Evolutionary conservation across 371 early-diverging fungal species (phyloP), one percentile per base, ranked within the genome.

Genomic region (Basidiobolus meristosporus): DNA sequence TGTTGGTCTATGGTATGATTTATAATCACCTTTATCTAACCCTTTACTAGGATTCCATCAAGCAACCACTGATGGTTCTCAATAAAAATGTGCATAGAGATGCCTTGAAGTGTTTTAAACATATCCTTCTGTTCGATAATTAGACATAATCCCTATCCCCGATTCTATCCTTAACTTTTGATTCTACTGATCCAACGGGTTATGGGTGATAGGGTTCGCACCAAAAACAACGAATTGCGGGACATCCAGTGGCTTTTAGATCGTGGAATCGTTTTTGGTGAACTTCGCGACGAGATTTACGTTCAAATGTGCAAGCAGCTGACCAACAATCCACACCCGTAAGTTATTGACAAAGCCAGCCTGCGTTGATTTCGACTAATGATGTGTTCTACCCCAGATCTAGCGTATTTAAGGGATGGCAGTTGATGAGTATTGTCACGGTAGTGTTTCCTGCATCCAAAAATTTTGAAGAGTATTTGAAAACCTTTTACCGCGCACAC

Each of bases 271-370:
- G 53, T 61, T 10, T 55, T 61, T 23, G 85, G 78, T 20, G 73
- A 70, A 31, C 60, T 96, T 49, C 67, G 91, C 15, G 91, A 93
- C 49, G 97, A 93, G 56, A 82, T 91, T 36, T 90, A 82, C 51
- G 89, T 87, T 9, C 95, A 93, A 62, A 48, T 89, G 17, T 85
- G 85, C 60, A 90, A 89, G 57, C 90, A 91, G 47, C 48, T 89
- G 37, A 72, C 77, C 4, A 59, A 75, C 30, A 90, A 92, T 46
- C 88, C 88, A 1, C 70, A 62, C 44, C 36, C 36, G 1, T 4
- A 32, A 23, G n/a, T n/a, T n/a, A n/a, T n/a, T n/a, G n/a, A n/a
- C n/a, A n/a, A n/a, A n/a, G n/a, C n/a, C n/a, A n/a, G n/a, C n/a
- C n/a, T n/a, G n/a, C n/a, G n/a, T n/a, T n/a, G n/a, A n/a, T n/a